These are phyloP conservation scores for Leccinum longicurvipes DNA, from an alignment of 768 basidiomycete genomes.

Conservation along the genomic window DNA sequence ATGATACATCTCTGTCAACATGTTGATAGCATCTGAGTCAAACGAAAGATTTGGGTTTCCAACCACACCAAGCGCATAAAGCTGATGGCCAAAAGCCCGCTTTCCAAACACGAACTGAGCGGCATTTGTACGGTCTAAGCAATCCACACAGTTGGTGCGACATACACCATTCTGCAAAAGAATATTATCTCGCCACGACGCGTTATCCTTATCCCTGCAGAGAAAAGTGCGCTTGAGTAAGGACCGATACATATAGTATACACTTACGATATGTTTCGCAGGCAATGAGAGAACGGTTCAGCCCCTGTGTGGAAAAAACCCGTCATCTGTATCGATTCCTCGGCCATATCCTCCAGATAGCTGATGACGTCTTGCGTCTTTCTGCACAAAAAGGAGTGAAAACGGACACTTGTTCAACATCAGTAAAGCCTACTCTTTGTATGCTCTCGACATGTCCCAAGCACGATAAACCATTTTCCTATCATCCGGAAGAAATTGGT, in stretches of 20 bases:
- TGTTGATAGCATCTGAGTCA: constrained; percentile 92
- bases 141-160: constrained; percentile 95
- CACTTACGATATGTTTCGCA: constrained; percentile 42
- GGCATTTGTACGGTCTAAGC: constrained; percentile 93
- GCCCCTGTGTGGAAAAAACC: constrained; percentile 94
- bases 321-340: constrained; percentile 88
- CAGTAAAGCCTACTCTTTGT: constrained; percentile 71
- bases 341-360: constrained; percentile 90
- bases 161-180: constrained; percentile 89
- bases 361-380: constrained; percentile 96
- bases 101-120: constrained; percentile 97
- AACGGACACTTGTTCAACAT: background rate
- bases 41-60: constrained; percentile 82
- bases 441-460: constrained; percentile 96
- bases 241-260: background rate
- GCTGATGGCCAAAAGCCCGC: constrained; percentile 89
- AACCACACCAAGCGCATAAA: constrained; percentile 91
- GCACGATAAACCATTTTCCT: constrained; percentile 89
- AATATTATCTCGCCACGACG: constrained; percentile 59
- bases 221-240: background rate
- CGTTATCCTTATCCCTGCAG: constrained; percentile 31
- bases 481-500: constrained; percentile 86
- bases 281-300: constrained; percentile 73
- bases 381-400: constrained; percentile 37
- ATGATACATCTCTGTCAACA: constrained; percentile 98